Evolutionary conservation across 1,284 basidiomycete genomes (phyloP), one percentile per base, ranked within the genome.

Genomic region (Fomitopsis palustris): DNA sequence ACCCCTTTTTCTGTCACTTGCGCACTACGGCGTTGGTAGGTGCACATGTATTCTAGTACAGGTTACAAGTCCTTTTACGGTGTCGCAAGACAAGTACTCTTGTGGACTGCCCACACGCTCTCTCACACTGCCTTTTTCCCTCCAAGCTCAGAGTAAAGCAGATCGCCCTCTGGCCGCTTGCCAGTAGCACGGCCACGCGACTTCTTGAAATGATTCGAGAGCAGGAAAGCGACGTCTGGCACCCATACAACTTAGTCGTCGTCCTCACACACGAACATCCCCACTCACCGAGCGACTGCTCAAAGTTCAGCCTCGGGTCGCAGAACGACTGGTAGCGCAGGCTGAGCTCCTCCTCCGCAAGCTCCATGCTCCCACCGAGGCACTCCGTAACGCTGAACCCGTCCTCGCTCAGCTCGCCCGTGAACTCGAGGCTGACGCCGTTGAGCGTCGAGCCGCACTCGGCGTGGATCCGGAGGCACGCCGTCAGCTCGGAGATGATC

Each of bases 351-450:
- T 89, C 85, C 71, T 93, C 88, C 45, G 77, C 79, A 39, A 93
- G 75, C 68, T 89, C 86, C 90, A 92, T 93, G 67, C 89, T 92
- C 8, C 90, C 90, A 17, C 89, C 90, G 7, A 92, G 74, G 69
- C 89, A 92, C 69, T 93, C 91, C 0, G 91, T 93, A 12, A 99
- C 96, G 63, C 92, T 94, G 74, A 90, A 95, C 1, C 96, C 96
- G 58, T 96, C 88, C 9, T 93, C 91, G 64, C 93, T 94, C 56
- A 97, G 79, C 72, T 99, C 96, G 17, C 96, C 96, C 0, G 96
- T 99, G 70, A 99, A 90, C 75, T 99, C 96, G 43, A 99, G 85
- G 71, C 94, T 95, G 21, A 98, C 91, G n/a, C 96, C 96, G n/a
- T 90, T 90, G 1, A 98, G 80, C 38, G 87, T 83, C 5, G 93